Evolutionary conservation across 495 filamentous ascomycete genomes (phyloP), one percentile per base, ranked within the genome.

Genomic region (Trichoderma parareesei): DNA sequence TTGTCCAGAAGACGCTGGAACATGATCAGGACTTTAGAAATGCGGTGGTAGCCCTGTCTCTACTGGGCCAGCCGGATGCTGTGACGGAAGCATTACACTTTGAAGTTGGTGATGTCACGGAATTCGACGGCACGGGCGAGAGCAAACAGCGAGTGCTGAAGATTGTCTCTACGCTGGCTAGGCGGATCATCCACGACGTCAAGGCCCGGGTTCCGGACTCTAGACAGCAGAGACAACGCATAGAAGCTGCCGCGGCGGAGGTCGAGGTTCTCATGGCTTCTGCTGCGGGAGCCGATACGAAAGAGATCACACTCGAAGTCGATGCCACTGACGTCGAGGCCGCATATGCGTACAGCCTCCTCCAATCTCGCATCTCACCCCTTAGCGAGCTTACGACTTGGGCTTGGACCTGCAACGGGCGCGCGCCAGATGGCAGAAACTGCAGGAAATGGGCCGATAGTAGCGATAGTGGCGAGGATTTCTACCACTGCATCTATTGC

Each of bases 181-280:
- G 49, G 6, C 59, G 62, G 33, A 38, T 35, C 3, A 38, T 66
- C 38, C 59, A 18, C 14, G 14, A 5, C 11, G 44, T 38, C 59
- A 49, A 66, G 18, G 38, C 10, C 0, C 37, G 13, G 20, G 65
- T 62, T 7, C 43, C 65, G 6, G 59, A 66, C 16, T 16, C 11
- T 33, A 49, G 38, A n/a, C 65, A 62, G 27, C 65, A 62, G 40
- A 20, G 33, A 7, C 59, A 46, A 2, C 65, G 65, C 37, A 40
- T 66, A 6, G 59, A 66, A 27, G 59, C 38, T 6, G 65, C 65
- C 7, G 44, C 48, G 33, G 14, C 42, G 44, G 33, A 66, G 16
- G 4, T 66, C 57, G 44, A 62, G 18, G 35, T 38, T 66, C 60
- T 66, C 4, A 18, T 62, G 20, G 14, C 37, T n/a, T n/a, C n/a